phyloP scores from a whole-genome alignment of 768 basidiomycete genomes.

The Russula brevipes region DNA sequence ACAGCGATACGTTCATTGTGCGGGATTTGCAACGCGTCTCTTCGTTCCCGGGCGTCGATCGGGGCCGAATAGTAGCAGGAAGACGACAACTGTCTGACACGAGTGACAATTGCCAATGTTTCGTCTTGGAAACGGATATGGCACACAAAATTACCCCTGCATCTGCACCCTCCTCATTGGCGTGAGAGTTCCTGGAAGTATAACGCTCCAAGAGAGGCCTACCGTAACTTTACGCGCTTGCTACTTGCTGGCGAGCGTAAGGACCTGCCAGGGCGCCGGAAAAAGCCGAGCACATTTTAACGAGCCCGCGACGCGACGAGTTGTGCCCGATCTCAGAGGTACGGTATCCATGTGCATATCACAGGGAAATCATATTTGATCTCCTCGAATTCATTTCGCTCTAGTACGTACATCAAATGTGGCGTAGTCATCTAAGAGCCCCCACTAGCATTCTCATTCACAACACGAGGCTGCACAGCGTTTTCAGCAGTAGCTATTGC shows the following conservation, averaged over 20 bases:
- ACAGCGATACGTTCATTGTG: neutral
- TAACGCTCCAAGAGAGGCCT: neutral
- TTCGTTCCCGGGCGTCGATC: neutral
- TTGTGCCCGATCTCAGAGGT: conserved; percentile 7
- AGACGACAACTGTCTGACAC: neutral
- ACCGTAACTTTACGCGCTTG: neutral
- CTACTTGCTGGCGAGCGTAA: neutral
- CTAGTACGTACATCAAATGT: neutral
- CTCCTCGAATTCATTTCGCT: conserved; percentile 17
- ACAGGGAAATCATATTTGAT: conserved; percentile 7
- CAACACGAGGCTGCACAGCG: conserved; percentile 15
- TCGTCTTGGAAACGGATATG: neutral
- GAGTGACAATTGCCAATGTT: neutral
- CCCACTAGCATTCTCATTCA: neutral
- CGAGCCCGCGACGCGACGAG: neutral
- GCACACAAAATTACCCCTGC: neutral
- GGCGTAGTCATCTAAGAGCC: neutral
- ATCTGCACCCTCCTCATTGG: neutral
- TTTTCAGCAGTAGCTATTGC: neutral
- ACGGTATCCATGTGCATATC: conserved; percentile 7
- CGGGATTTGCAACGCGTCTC: neutral
- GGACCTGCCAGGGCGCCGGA: neutral
- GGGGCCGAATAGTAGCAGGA: neutral
- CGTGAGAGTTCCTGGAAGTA: neutral
- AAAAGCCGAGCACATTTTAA: neutral